Evolutionary conservation across 345 rosid species (phyloP).

Genomic region (Nasturtium officinale): DNA sequence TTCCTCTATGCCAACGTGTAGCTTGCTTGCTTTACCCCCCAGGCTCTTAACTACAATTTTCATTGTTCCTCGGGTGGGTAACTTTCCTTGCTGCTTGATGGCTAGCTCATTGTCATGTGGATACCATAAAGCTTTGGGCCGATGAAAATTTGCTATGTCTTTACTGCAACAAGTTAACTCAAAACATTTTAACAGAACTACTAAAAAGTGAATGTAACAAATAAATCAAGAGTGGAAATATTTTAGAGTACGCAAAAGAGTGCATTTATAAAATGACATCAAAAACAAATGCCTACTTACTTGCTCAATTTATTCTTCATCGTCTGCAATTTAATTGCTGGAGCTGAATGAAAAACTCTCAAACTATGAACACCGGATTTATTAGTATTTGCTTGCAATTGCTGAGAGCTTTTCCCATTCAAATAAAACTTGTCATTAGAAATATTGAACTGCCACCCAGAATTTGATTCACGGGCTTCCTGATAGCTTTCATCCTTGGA

Average conservation of each 20-base stretch:
- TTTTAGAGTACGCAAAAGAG: background rate
- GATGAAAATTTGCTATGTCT: conserved; percentile 93
- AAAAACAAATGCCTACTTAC: conserved; percentile 53
- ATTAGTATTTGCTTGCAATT: conserved; percentile 72
- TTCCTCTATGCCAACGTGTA: conserved; percentile 87
- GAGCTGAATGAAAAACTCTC: conserved; percentile 90
- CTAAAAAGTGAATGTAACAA: conserved; percentile 10
- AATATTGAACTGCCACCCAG: conserved; percentile 89
- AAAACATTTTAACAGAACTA: conserved; percentile 14
- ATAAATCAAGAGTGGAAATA: background rate
- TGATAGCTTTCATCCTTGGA: conserved; percentile 49
- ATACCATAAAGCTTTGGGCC: conserved; percentile 93
- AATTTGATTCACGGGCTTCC: conserved; percentile 54
- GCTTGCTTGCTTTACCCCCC: conserved; percentile 96
- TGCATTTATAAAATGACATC: conserved; percentile 12
- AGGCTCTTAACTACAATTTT: conserved; percentile 86
- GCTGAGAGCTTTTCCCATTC: conserved; percentile 87
- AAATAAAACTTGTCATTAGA: conserved; percentile 90
- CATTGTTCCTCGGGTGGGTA: conserved; percentile 80
- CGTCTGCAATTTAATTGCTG: conserved; percentile 93
- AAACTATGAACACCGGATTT: conserved; percentile 71
- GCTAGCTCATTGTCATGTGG: conserved; percentile 95
- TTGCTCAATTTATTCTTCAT: conserved; percentile 94
- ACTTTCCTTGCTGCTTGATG: conserved; percentile 80
- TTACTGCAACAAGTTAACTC: conserved; percentile 58